Base-by-base conservation (phyloP, 306 rosid species). In the Senna siamea region DNA sequence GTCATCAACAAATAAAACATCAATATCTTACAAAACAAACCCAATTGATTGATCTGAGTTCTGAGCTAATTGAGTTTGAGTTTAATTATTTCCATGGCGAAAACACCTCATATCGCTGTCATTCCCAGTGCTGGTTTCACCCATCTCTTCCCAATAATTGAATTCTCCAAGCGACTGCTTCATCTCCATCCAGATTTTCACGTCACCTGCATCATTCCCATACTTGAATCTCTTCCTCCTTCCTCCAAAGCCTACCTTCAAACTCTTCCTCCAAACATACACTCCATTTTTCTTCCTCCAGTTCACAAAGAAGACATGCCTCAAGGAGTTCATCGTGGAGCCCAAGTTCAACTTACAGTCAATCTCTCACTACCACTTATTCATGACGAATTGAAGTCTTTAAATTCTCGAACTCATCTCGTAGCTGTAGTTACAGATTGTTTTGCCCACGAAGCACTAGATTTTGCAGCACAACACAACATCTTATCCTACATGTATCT, bases 401-500 rank as follows among this genome's bases (percentile, higher is more conserved):
- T 57, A 0, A 17, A 1, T 37, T 4, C 6, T 34, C 76, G 13
- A 57, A 2, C 0, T 1, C 26, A 2, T 4, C 37, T 76, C 1
- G 68, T 15, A 0, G 74, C 74, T 34, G 13, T 76, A 15, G 40
- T 76, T 7, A 40, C 60, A 1, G 79, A 76, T 19, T 19, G 28
- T 41, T 76, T 76, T 5, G 57, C 66, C 3, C 22, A 20, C 7
- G 73, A 76, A 20, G 53, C 67, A 1, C 53, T 76, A 2, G 67
- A 54, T 53, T 58, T 66, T 13, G 79, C 74, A 0, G 15, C 9
- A 5, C 74, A 76, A 46, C 30, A 41, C 30, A 41, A 76, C 9
- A 6, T 19, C 38, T 56, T 18, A 5, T 58, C 74, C 0, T 66
- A n/a, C 58, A 44, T 76, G 17, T 76, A 64, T 47, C 38, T 40